A percentile compares a stretch with the other conserved stretches of the same genome.
These are phyloP conservation scores for Kondoa malvinella DNA, from an alignment of 768 basidiomycete species.

Conservation along the genomic window DNA sequence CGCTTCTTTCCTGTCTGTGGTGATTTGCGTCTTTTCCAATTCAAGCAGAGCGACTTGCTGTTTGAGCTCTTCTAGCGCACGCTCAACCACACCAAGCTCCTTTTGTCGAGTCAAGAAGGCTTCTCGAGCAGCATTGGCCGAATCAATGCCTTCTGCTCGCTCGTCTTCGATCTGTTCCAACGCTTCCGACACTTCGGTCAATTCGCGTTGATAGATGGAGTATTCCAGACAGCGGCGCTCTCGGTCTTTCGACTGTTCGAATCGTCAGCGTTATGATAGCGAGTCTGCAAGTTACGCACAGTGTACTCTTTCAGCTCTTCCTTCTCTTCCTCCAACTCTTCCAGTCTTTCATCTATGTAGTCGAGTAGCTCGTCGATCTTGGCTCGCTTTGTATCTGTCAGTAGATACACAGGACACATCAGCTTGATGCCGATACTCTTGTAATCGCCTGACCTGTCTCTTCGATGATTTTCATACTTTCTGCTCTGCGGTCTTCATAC, in stretches of 20 bases:
- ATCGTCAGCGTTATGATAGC: background rate
- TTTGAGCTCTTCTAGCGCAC: conserved; percentile 3
- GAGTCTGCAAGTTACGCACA: conserved; percentile 31
- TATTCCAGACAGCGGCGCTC: conserved; percentile 88
- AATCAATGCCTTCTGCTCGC: conserved; percentile 61
- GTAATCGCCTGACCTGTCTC: conserved; percentile 45
- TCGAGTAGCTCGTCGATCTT: conserved; percentile 81
- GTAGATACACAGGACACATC: background rate
- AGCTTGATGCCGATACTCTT: background rate
- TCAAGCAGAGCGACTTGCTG: conserved; percentile 54
- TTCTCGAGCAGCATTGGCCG: conserved; percentile 61
- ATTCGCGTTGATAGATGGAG: conserved; percentile 73
- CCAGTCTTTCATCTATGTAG: conserved; percentile 74
- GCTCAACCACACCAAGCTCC: conserved; percentile 49
- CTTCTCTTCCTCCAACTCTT: conserved; percentile 92
- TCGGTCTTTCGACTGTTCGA: conserved; percentile 49
- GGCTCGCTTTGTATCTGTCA: conserved; percentile 55
- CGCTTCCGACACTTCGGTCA: conserved; percentile 70
- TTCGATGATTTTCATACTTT: conserved; percentile 89
- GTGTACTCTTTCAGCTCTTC: conserved; percentile 94
- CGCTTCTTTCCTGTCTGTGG: conserved; percentile 70
- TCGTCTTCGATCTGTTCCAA: conserved; percentile 57
- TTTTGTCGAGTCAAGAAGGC: conserved; percentile 70
- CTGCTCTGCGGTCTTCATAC: conserved; percentile 81
- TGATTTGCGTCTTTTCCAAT: conserved; percentile 55